phyloP scores from a whole-genome alignment of 164 flowering plant species.

The Euptelea pleiosperma region DNA sequence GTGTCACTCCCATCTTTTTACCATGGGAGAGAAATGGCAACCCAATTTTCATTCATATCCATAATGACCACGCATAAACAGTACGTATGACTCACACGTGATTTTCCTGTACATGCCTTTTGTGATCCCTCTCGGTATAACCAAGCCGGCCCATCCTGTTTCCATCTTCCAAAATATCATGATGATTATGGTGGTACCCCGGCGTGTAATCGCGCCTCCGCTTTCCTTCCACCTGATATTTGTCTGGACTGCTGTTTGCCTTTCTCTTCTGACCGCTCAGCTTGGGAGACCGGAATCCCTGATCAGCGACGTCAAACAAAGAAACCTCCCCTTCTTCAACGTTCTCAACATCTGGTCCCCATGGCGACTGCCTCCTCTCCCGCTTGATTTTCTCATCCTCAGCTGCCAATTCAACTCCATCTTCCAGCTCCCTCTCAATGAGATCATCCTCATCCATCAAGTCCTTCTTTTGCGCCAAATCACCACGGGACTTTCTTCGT shows the following conservation, averaged over 20 bases:
- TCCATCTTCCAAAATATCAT: conserved; percentile 27
- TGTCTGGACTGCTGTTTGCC: conserved; percentile 33
- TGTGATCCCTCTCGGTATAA: conserved; percentile 42
- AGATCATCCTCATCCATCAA: conserved; percentile 82
- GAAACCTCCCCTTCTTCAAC: conserved; percentile 56
- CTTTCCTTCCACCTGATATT: conserved; percentile 28
- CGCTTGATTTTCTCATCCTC: conserved; percentile 55
- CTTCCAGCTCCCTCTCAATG: conserved; percentile 84
- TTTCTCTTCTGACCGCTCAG: conserved; percentile 39
- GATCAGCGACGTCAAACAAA: conserved; percentile 24
- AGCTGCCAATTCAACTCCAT: conserved; percentile 73
- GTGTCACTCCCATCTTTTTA: too few species aligned
- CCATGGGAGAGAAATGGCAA: too few species aligned
- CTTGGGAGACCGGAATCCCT: conserved; percentile 39
- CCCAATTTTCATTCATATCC: too few species aligned
- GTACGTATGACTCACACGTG: conserved; percentile 23
- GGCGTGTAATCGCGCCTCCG: conserved; percentile 20
- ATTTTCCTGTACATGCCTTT: conserved; percentile 42
- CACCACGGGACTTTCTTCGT: conserved; percentile 54
- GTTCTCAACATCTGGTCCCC: conserved; percentile 22
- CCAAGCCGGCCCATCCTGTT: conserved; percentile 25
- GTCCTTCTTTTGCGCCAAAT: conserved; percentile 43
- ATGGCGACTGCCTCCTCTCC: conserved; percentile 32
- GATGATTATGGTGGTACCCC: conserved; percentile 19
- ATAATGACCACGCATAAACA: too few species aligned